phyloP scores from a whole-genome alignment of 176 grass and related monocot genomes.

The Lolium multiflorum region DNA sequence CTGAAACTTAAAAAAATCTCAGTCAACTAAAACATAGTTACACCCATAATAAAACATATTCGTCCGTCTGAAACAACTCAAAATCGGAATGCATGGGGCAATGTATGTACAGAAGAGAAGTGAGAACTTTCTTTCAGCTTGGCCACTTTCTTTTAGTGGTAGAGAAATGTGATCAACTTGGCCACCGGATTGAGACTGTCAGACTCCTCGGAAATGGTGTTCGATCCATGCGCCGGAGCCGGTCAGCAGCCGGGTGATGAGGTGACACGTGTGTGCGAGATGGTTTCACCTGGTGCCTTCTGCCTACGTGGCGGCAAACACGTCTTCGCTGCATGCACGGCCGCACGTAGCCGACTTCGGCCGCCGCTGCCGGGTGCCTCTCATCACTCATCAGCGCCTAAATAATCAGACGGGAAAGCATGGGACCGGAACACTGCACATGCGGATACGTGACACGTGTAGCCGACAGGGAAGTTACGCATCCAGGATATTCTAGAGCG shows the following conservation, averaged over 20 bases:
- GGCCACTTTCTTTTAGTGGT: too few relatives aligned
- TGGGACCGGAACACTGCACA: background rate
- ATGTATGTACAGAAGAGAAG: background rate
- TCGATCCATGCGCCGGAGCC: background rate
- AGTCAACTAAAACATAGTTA: too few relatives aligned
- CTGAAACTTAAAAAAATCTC: too few relatives aligned
- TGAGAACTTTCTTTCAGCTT: background rate
- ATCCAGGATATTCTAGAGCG: background rate
- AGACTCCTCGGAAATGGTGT: conserved; percentile 32
- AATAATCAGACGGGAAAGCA: background rate
- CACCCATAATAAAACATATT: too few relatives aligned
- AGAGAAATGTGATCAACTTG: background rate
- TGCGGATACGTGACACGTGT: background rate
- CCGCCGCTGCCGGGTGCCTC: background rate
- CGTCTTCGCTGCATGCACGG: background rate
- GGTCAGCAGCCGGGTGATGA: background rate
- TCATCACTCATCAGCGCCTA: background rate
- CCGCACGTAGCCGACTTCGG: conserved; percentile 1
- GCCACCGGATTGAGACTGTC: background rate
- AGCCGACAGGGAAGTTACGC: background rate
- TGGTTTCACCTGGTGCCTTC: background rate
- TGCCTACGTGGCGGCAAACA: conserved; percentile 27
- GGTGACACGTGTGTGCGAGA: background rate
- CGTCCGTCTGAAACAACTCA: too few relatives aligned
- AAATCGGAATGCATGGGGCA: background rate